Base-by-base conservation (phyloP, 78 protist species). In the Polysphondylium violaceum region DNA sequence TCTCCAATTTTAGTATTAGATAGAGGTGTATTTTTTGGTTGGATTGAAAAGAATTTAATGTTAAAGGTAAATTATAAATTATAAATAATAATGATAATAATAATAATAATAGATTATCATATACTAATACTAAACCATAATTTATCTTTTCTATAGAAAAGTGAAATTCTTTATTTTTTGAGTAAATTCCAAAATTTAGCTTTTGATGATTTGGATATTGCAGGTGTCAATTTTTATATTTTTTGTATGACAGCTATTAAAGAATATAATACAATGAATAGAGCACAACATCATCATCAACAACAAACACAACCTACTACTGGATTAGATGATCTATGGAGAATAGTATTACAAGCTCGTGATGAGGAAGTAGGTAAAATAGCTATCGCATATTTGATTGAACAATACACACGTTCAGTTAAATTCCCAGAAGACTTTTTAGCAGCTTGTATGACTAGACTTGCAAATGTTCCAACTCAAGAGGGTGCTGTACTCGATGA, bases 251-350 rank as follows among this genome's bases (percentile, higher is more conserved):
- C 51, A 47, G 14, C 8, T 43, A 69, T 87, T 73, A 76, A 87
- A 55, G 3, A 8, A 31, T 27, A 86, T 9, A 36, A 33, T 16
- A 44, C 41, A 11, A 33, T n/a, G 9, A 33, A 36, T 29, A 9
- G 29, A 50, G 17, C 44, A 64, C 5, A 40, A 40, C 23, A 35
- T 35, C 74, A 65, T 19, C 44, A 65, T 31, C 73, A 69, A 61
- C 12, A 65, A 38, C 44, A 67, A 19, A 16, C 16, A 25, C 51
- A 11, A 60, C 55, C 51, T 23, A 35, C 58, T 29, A 60, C 73
- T 23, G 96, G 96, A 44, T 51, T 87, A 5, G 96, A 87, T 21
- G 64, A 58, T 73, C 72, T 87, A 23, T 93, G 96, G 96, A 65
- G 89, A 60, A 65, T 93, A 11, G 81, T 68, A 35, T 29, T 86